Evolutionary conservation across 1,284 basidiomycete species (phyloP).

Genomic region (Ganoderma leucocontextum): DNA sequence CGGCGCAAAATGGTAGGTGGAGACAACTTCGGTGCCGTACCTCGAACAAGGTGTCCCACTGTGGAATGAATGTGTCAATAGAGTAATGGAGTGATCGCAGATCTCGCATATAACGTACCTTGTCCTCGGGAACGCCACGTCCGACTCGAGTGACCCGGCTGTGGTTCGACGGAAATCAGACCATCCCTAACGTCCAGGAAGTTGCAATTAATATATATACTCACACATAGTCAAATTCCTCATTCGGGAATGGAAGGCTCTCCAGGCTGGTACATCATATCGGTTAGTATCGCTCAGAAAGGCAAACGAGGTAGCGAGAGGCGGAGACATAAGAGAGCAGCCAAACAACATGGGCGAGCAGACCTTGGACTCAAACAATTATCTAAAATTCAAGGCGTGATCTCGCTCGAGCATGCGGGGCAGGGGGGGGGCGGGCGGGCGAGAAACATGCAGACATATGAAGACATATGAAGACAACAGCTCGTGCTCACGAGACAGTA

Average conservation of each 20-base stretch:
- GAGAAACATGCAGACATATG: background rate
- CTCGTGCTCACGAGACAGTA: background rate
- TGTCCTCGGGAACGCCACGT: constrained; percentile 75
- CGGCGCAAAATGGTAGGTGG: constrained; percentile 13
- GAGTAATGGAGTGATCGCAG: constrained; percentile 16
- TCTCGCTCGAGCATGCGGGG: background rate
- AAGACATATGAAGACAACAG: background rate
- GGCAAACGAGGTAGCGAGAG: background rate
- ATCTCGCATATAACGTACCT: constrained; percentile 49
- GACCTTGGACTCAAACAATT: background rate
- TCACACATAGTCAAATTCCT: constrained; percentile 79
- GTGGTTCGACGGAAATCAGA: constrained; percentile 24
- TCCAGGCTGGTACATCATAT: constrained; percentile 56
- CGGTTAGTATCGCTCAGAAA: constrained; percentile 16
- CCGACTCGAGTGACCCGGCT: constrained; percentile 75
- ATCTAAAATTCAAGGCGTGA: background rate
- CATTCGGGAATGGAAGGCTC: constrained; percentile 69
- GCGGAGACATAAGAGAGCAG: background rate
- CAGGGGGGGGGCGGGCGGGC: background rate
- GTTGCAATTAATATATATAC: constrained; percentile 35
- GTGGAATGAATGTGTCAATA: constrained; percentile 18
- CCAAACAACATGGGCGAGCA: background rate
- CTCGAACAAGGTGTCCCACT: constrained; percentile 74
- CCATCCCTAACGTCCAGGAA: constrained; percentile 23
- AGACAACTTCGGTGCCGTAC: constrained; percentile 33